Evolutionary conservation across 169 alveolate species (phyloP).

Genomic region (Plasmodium cynomolgi): DNA sequence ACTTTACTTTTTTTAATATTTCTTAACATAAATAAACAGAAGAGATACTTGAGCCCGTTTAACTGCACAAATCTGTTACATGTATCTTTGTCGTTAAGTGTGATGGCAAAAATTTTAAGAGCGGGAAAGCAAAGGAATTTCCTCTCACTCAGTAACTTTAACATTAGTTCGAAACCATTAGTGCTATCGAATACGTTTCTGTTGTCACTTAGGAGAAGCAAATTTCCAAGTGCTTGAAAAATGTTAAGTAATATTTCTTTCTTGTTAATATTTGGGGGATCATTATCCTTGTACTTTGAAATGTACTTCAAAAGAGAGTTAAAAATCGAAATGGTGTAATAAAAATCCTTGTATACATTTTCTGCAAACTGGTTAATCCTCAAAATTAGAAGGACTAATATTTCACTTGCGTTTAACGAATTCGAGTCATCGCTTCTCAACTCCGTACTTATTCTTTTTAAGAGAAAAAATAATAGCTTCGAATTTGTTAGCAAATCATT

Average conservation of each 20-base stretch:
- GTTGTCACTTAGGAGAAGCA: slow-evolving; percentile 51
- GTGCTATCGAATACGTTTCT: slow-evolving; percentile 45
- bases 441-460: slow-evolving; percentile 66
- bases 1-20: slow-evolving; percentile 31
- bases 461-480: slow-evolving; percentile 64
- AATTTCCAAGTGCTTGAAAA: slow-evolving; percentile 72
- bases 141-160: slow-evolving; percentile 70
- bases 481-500: slow-evolving; percentile 69
- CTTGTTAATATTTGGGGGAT: slow-evolving; percentile 55
- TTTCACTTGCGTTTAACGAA: slow-evolving; percentile 71
- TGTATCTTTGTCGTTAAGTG: slow-evolving; percentile 37
- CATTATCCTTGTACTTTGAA: slow-evolving; percentile 60
- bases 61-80: slow-evolving; percentile 62
- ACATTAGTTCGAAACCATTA: slow-evolving; percentile 58
- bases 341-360: slow-evolving; percentile 68
- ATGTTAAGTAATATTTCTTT: slow-evolving; percentile 62
- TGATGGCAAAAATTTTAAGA: slow-evolving; percentile 56
- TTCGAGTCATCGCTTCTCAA: slow-evolving; percentile 41
- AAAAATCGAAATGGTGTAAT: slow-evolving; percentile 62
- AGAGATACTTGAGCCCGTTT: slow-evolving; percentile 56
- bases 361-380: slow-evolving; percentile 69
- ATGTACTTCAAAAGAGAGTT: slow-evolving; percentile 54
- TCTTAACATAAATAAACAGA: slow-evolving; percentile 72
- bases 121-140: slow-evolving; percentile 72
- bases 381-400: slow-evolving; percentile 61